Conservation (phyloP, 2,329 filamentous ascomycete species). For the Blastomyces gilchristii region DNA sequence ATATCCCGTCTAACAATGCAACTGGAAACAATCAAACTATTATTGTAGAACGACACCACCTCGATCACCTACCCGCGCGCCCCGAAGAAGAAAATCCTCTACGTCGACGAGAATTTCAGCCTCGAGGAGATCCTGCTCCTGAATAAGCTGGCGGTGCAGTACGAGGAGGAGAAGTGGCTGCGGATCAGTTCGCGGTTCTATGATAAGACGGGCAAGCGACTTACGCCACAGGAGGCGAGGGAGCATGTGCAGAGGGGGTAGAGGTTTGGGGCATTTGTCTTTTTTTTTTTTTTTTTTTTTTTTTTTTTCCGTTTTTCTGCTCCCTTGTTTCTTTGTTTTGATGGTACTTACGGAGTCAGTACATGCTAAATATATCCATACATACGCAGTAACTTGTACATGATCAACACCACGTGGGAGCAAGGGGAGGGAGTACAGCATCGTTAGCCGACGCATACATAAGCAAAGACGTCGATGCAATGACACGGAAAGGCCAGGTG, state of each 20-base stretch:
- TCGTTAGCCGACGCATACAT: too few relatives aligned
- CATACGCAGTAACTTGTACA: too few relatives aligned
- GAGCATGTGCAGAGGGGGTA: conserved; percentile 13
- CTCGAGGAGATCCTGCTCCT: conserved; percentile 28
- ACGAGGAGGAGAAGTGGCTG: conserved; percentile 38
- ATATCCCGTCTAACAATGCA: too few relatives aligned
- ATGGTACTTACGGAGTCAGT: too few relatives aligned
- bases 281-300: background rate
- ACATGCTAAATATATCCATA: too few relatives aligned
- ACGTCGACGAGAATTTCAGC: conserved; percentile 21
- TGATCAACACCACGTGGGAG: too few relatives aligned
- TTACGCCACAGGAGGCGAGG: conserved; percentile 33
- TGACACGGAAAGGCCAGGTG: too few relatives aligned
- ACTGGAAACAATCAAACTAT: background rate
- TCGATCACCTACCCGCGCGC: background rate
- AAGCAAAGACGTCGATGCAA: too few relatives aligned
- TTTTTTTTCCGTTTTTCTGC: too few relatives aligned
- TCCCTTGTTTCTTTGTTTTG: too few relatives aligned
- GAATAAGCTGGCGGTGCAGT: conserved; percentile 35
- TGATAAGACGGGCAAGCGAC: conserved; percentile 39
- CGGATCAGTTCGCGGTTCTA: conserved; percentile 39
- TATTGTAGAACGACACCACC: background rate
- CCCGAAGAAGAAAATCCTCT: conserved; percentile 14
- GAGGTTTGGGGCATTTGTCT: background rate
- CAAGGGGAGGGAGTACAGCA: too few relatives aligned